These are phyloP conservation scores for Saprolegnia parasitica DNA, from an alignment of 352 stramenopile genomes.

Conservation along the genomic window DNA sequence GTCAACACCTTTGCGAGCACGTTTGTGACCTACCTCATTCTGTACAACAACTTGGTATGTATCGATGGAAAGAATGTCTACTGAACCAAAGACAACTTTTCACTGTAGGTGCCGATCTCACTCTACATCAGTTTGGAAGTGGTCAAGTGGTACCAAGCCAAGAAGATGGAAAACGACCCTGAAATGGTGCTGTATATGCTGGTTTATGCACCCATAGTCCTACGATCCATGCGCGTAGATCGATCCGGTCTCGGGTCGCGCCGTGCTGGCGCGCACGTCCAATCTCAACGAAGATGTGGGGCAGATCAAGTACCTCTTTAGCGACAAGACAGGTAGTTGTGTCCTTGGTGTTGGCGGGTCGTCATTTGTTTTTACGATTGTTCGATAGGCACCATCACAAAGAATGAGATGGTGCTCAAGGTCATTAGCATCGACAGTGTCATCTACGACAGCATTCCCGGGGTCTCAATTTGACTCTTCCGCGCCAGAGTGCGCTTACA, in stretches of 20 bases:
- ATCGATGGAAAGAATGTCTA: background rate
- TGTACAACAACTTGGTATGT: conserved; percentile 82
- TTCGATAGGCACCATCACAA: conserved; percentile 91
- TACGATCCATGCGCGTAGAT: conserved; percentile 6
- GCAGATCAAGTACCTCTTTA: conserved; percentile 99
- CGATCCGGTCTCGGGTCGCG: conserved; percentile 38
- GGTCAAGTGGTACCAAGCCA: conserved; percentile 93
- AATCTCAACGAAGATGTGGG: conserved; percentile 95
- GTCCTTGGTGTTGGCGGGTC: background rate
- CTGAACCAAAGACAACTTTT: too few species aligned
- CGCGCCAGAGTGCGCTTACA: background rate
- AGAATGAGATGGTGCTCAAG: conserved; percentile 98
- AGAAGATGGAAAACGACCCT: conserved; percentile 86
- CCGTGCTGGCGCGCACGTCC: conserved; percentile 85
- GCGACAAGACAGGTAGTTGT: conserved; percentile 97
- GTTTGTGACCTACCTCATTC: conserved; percentile 67
- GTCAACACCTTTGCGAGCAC: conserved; percentile 32
- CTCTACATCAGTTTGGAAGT: conserved; percentile 97
- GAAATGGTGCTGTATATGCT: conserved; percentile 45
- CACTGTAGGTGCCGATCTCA: conserved; percentile 86
- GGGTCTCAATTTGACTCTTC: background rate
- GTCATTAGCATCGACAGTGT: conserved; percentile 88
- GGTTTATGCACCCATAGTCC: too few species aligned
- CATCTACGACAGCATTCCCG: conserved; percentile 66
- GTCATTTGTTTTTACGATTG: background rate